Evolutionary conservation across 176 grass and related monocot genomes (phyloP), one percentile per base, ranked within the genome.

Genomic region (Panicum miliaceum): DNA sequence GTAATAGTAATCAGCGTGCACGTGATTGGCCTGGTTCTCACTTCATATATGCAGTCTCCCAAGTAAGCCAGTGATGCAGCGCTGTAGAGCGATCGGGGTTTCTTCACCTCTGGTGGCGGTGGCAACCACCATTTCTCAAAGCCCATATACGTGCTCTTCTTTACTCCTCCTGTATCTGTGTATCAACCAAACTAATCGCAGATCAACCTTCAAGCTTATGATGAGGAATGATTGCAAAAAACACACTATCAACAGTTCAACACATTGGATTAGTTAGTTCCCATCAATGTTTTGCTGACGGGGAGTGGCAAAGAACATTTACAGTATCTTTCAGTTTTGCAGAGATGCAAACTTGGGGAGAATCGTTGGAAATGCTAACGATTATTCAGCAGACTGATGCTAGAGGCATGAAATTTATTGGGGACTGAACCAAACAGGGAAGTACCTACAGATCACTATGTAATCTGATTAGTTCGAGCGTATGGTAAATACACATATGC

Each of bases 41-140:
- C 96, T 92, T 98, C 96, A 85, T 98, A 98, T 75, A 98, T 98
- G 87, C 96, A 98, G 75, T 98, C 96, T 73, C 96, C 96, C 84
- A 98, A 90, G 84, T 98, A 95, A 19, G 93, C 96, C n/a, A 98
- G 64, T 8, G 96, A 93, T 8, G 86, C 93, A 0, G 93, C 93
- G 50, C 93, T 98, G 83, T 95, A 98, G 53, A 91, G 90, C 0
- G 96, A 98, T 11, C 87, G 86, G 3, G 96, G 96, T 78, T 93
- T 98, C 72, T 98, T 98, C 63, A 98, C 93, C 81, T 85, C 83
- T 4, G 89, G 93, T 0, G 96, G 87, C 7, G 85, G 76, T 5
- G 96, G 93, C 61, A 98, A 67, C 93, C 96, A 88, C 94, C 94
- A 93, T 69, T 88, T 95, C 69, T 98, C 96, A 71, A 90, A 95